phyloP scores from a whole-genome alignment of 1,284 basidiomycete genomes.

The Chondrostereum purpureum region DNA sequence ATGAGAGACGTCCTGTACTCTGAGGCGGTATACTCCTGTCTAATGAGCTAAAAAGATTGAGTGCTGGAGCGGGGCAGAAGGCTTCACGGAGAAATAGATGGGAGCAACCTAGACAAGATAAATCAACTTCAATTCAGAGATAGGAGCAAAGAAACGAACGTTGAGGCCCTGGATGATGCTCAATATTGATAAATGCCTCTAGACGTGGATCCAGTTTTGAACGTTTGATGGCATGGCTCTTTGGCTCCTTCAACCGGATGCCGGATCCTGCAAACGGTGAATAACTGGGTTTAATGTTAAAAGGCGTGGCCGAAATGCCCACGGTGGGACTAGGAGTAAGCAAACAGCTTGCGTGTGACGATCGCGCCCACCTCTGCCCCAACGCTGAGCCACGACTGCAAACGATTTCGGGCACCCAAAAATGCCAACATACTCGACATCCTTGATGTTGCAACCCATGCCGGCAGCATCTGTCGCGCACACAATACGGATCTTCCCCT shows the following conservation, averaged over 20 bases:
- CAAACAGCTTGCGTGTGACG: slow-evolving; percentile 9
- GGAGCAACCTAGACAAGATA: slow-evolving; percentile 7
- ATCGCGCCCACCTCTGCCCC: slow-evolving; percentile 16
- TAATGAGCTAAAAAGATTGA: slow-evolving; percentile 2
- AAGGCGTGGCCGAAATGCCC: slow-evolving; percentile 13
- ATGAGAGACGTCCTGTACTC: neutral
- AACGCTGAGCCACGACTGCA: slow-evolving; percentile 15
- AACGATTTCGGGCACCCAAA: slow-evolving; percentile 13
- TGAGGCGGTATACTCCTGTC: neutral
- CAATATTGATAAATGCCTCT: slow-evolving; percentile 14
- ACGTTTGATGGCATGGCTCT: slow-evolving; percentile 7
- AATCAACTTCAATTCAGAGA: neutral
- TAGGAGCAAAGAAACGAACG: neutral
- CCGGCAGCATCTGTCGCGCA: slow-evolving; percentile 17
- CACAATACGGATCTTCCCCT: slow-evolving; percentile 14
- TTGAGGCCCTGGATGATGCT: neutral
- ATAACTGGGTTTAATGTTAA: slow-evolving; percentile 6
- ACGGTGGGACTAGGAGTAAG: slow-evolving; percentile 14
- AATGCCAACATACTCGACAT: slow-evolving; percentile 14
- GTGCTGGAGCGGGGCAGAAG: slow-evolving; percentile 5
- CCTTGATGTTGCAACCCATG: slow-evolving; percentile 17
- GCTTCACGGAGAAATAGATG: slow-evolving; percentile 3
- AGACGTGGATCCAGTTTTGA: slow-evolving; percentile 10
- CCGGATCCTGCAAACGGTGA: slow-evolving; percentile 4
- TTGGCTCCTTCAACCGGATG: slow-evolving; percentile 7